Conservation (phyloP, 2,329 filamentous ascomycete species). For the Fusarium sp. region DNA sequence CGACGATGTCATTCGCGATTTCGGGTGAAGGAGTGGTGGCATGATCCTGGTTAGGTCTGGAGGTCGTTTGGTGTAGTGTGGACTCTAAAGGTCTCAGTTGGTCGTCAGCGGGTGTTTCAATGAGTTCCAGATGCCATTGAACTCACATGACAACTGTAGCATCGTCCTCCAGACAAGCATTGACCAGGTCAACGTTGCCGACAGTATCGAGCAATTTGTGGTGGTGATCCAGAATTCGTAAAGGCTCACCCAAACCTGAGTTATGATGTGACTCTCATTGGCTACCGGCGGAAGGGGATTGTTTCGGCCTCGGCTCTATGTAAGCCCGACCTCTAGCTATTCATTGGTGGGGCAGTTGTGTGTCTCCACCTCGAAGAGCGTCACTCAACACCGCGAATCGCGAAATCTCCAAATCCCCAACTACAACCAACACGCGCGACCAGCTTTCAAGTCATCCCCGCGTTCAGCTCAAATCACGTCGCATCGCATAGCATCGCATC, state of each 20-base stretch:
- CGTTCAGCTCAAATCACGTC: background rate
- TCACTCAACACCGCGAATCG: conserved; percentile 24
- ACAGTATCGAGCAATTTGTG: conserved; percentile 43
- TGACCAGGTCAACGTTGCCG: conserved; percentile 37
- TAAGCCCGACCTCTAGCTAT: conserved; percentile 22
- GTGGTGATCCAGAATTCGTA: conserved; percentile 35
- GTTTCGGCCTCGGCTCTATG: conserved; percentile 12
- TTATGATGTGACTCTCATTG: conserved; percentile 37
- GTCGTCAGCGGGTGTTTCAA: conserved; percentile 28
- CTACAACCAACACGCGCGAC: conserved; percentile 18
- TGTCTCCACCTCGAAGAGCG: conserved; percentile 12
- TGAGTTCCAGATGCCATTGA: conserved; percentile 31
- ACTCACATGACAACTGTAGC: conserved; percentile 40
- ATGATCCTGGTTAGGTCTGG: conserved; percentile 57
- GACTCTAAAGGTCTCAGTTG: conserved; percentile 44
- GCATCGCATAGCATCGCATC: background rate
- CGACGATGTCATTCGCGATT: conserved; percentile 91
- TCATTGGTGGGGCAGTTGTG: conserved; percentile 11
- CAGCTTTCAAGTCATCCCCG: background rate
- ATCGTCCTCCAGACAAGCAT: conserved; percentile 38
- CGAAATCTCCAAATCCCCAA: conserved; percentile 32
- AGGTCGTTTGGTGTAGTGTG: conserved; percentile 19
- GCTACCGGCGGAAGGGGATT: conserved; percentile 24
- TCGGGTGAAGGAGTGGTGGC: conserved; percentile 91
- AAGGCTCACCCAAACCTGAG: conserved; percentile 36